phyloP scores from a whole-genome alignment of 495 filamentous ascomycete species.

The Lepraria neglecta region DNA sequence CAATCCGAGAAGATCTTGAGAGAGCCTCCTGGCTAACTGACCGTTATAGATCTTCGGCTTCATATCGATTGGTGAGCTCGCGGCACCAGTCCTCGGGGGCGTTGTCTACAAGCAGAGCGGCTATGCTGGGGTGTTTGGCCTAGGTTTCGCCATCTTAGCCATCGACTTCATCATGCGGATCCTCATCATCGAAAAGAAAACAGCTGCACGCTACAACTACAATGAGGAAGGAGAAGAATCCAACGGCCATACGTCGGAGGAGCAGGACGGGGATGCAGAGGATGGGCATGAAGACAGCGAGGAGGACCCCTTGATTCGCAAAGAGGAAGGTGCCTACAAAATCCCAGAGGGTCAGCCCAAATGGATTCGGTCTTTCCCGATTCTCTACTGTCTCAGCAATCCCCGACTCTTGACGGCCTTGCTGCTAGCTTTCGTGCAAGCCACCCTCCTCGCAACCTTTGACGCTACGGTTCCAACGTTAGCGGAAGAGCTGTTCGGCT shows the following conservation, averaged over 20 bases:
- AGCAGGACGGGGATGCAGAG: conserved; percentile 14
- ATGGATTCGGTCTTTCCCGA: conserved; percentile 36
- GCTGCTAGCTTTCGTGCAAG: conserved; percentile 46
- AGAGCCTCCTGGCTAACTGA: background rate
- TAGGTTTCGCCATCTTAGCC: conserved; percentile 50
- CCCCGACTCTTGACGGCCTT: conserved; percentile 43
- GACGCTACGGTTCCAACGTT: conserved; percentile 53
- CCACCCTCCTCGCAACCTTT: conserved; percentile 43
- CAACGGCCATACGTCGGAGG: conserved; percentile 12
- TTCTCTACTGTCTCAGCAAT: conserved; percentile 42
- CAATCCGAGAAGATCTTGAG: too few relatives aligned
- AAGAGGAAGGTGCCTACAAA: conserved; percentile 34
- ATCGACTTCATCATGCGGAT: conserved; percentile 60
- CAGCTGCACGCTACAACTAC: conserved; percentile 24
- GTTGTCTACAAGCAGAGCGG: conserved; percentile 54
- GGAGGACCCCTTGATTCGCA: conserved; percentile 34
- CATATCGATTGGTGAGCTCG: conserved; percentile 44
- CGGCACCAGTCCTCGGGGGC: conserved; percentile 56
- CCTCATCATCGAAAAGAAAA: conserved; percentile 58
- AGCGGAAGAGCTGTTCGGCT: conserved; percentile 45
- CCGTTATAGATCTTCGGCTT: conserved; percentile 43
- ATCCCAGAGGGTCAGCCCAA: conserved; percentile 34
- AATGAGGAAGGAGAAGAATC: conserved; percentile 22
- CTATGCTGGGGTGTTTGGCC: conserved; percentile 53
- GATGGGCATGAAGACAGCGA: conserved; percentile 29